Evolutionary conservation across 805 yeast species (phyloP), one percentile per base, ranked within the genome.

Genomic region (Kregervanrija pseudodelftensis): DNA sequence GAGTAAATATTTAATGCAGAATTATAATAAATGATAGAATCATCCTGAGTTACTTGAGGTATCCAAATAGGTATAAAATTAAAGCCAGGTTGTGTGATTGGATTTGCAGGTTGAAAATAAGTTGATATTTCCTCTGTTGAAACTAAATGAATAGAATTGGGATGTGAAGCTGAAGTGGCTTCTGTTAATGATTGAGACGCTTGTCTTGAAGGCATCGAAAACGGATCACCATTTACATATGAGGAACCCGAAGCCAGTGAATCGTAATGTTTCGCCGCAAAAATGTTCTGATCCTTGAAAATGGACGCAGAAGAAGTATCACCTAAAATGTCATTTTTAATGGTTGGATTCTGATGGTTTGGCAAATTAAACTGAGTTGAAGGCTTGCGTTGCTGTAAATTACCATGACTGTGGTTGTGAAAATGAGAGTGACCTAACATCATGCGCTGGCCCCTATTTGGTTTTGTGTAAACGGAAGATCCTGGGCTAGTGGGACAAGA

Each of bases 1-100:
- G 87, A 77, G 51, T 75, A 78, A 1, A 82, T 66, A 51, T 80
- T 74, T 42, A 85, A 63, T 32, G 77, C 76, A 31, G 78, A 74
- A 54, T 81, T 79, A 60, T 77, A 80, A 61, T 72, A 85, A 8
- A 82, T 63, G 12, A 80, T 59, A 41, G 73, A 73, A 15, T 79
- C 82, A 42, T 70, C 73, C 11, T 69, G 67, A 1, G 82, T 74
- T n/a, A 74, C 63, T 40, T 74, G 71, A 0, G 88, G 84, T 0
- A 80, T 60, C 90, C 91, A 84, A 12, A 74, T 60, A 0, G 78
- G 76, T 3, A 56, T 49, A 45, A 63, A 64, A 39, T 55, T 55
- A 41, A 62, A 59, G 12, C 49, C 46, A 1, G 63, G 59, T 37
- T 59, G 57, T 4, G 52, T 17, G 3, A 58, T 38, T 1, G 55